Evolutionary conservation across 805 yeast species (phyloP).

Genomic region (Candida maltosa): DNA sequence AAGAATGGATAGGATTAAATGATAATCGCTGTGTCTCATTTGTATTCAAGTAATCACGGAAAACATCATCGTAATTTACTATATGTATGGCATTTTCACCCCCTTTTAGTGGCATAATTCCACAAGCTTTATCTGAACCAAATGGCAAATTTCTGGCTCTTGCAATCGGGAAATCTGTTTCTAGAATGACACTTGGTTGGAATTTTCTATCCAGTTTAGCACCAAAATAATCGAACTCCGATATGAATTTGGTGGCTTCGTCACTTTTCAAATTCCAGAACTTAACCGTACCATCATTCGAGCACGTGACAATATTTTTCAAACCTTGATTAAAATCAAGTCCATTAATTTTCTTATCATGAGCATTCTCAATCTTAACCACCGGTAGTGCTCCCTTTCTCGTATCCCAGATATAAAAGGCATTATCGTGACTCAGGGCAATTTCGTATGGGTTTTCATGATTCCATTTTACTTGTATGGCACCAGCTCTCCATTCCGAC

Average conservation of each 20-base stretch:
- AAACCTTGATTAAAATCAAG: constrained; percentile 71
- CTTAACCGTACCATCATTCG: constrained; percentile 80
- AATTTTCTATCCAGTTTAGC: constrained; percentile 2
- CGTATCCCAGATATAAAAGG: constrained; percentile 82
- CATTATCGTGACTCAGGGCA: constrained; percentile 84
- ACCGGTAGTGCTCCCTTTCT: constrained; percentile 80
- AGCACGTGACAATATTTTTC: constrained; percentile 69
- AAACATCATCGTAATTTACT: constrained; percentile 44
- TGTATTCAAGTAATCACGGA: constrained; percentile 19
- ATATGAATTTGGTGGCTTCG: constrained; percentile 10
- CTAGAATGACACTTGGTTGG: constrained; percentile 55
- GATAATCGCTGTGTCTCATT: constrained; percentile 22
- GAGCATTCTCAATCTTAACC: constrained; percentile 61
- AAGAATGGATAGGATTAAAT: constrained; percentile 50
- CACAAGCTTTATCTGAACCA: constrained; percentile 70
- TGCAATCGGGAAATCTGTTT: constrained; percentile 82
- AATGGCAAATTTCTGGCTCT: constrained; percentile 87
- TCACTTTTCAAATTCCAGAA: constrained; percentile 64
- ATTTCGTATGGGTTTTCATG: constrained; percentile 67
- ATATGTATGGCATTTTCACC: constrained; percentile 66
- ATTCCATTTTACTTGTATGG: constrained; percentile 95
- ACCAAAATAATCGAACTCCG: constrained; percentile 18
- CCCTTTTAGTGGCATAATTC: constrained; percentile 87
- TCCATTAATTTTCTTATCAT: constrained; percentile 84
- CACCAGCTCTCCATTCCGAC: constrained; percentile 95